These are phyloP conservation scores for Hypoxylon fuscum DNA, from an alignment of 495 filamentous ascomycete genomes.

Conservation along the genomic window DNA sequence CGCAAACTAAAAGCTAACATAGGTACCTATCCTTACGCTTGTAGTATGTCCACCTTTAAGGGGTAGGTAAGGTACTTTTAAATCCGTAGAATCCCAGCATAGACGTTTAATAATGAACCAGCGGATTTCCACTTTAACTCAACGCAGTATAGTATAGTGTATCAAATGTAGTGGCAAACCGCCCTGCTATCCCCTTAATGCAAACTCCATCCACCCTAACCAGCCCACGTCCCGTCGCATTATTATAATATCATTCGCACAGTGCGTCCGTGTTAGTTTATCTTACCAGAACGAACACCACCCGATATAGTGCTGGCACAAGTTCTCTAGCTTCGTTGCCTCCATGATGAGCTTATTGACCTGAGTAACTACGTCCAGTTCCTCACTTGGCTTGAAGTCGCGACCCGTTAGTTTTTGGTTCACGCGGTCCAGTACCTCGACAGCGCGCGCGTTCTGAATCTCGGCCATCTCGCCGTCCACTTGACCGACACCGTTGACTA, in stretches of 20 bases:
- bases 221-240: slow-evolving; percentile 4
- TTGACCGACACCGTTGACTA: slow-evolving; percentile 48
- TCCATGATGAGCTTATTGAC: slow-evolving; percentile 94
- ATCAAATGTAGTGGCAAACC: too few species aligned
- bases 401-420: slow-evolving; percentile 90
- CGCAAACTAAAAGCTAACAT: too few species aligned
- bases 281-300: slow-evolving; percentile 92
- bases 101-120: too few species aligned
- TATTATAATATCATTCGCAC: neutral
- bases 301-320: slow-evolving; percentile 98
- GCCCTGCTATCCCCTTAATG: too few species aligned
- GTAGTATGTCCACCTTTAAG: too few species aligned
- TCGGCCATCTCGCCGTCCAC: slow-evolving; percentile 65
- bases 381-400: slow-evolving; percentile 74
- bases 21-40: too few species aligned
- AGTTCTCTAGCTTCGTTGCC: slow-evolving; percentile 94
- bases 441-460: slow-evolving; percentile 88
- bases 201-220: neutral
- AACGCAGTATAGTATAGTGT: too few species aligned
- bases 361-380: slow-evolving; percentile 85
- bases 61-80: too few species aligned
- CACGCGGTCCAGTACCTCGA: slow-evolving; percentile 91
- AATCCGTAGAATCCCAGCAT: too few species aligned
- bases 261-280: neutral
- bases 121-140: too few species aligned